phyloP scores from a whole-genome alignment of 345 rosid genomes.

The Mercurialis annua region DNA sequence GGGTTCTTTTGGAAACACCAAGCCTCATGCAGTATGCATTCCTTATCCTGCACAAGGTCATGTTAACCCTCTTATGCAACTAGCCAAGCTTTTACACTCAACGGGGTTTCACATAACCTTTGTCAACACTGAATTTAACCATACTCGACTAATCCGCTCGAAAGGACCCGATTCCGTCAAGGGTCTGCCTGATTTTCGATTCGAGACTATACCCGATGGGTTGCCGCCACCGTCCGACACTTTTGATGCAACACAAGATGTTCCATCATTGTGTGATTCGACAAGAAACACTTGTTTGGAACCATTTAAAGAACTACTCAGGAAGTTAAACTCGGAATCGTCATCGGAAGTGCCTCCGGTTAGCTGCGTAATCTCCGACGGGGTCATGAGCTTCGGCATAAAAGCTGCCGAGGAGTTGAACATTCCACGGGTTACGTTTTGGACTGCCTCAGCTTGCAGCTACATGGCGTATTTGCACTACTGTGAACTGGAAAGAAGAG shows the following conservation, averaged over 20 bases:
- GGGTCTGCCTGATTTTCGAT: conserved; percentile 16
- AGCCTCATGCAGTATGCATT: conserved; percentile 31
- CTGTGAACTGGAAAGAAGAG: conserved; percentile 27
- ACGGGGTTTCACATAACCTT: conserved; percentile 38
- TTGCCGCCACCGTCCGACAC: conserved; percentile 25
- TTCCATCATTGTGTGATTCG: conserved; percentile 13
- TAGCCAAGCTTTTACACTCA: conserved; percentile 41
- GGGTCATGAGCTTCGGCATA: conserved; percentile 15
- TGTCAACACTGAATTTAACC: conserved; percentile 36
- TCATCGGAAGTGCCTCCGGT: conserved; percentile 2
- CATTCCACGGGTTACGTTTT: conserved; percentile 16
- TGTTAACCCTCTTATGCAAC: conserved; percentile 33
- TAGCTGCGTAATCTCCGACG: conserved; percentile 12
- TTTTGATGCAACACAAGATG: conserved; percentile 16
- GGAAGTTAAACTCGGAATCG: background rate
- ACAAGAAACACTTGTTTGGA: conserved; percentile 7
- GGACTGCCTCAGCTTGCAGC: conserved; percentile 19
- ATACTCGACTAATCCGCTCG: conserved; percentile 23
- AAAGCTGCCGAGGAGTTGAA: conserved; percentile 15
- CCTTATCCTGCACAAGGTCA: conserved; percentile 47
- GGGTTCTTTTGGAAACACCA: background rate
- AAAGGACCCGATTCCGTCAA: conserved; percentile 10
- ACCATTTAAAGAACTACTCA: conserved; percentile 17
- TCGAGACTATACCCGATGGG: conserved; percentile 36
- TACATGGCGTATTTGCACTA: conserved; percentile 27